These are phyloP conservation scores for Clavispora santaluciae DNA, from an alignment of 805 yeast species.

Conservation along the genomic window DNA sequence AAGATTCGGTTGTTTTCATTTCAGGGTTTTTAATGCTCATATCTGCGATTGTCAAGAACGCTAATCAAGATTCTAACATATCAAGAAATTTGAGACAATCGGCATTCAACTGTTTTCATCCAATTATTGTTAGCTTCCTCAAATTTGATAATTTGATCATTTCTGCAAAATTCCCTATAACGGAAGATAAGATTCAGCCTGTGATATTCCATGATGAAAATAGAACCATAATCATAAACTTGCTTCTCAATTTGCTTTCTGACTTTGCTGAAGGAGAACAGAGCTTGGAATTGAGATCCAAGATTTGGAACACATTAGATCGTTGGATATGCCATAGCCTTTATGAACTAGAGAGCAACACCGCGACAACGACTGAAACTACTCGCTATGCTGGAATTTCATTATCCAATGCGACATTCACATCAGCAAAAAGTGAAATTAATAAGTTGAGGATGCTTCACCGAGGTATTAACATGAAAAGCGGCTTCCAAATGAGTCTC, in stretches of 20 bases:
- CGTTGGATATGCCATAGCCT: slow-evolving; percentile 54
- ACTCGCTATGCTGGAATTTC: slow-evolving; percentile 15
- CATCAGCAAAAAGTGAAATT: slow-evolving; percentile 5
- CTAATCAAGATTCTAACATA: slow-evolving; percentile 21
- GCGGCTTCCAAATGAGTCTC: slow-evolving; percentile 35
- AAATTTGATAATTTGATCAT: slow-evolving; percentile 37
- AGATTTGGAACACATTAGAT: slow-evolving; percentile 69
- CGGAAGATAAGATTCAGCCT: slow-evolving; percentile 15
- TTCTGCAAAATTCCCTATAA: slow-evolving; percentile 5
- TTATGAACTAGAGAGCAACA: slow-evolving; percentile 8
- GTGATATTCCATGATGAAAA: slow-evolving; percentile 31
- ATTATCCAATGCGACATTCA: slow-evolving; percentile 1
- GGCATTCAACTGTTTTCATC: slow-evolving; percentile 30
- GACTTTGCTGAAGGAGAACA: slow-evolving; percentile 45
- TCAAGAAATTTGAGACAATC: slow-evolving; percentile 17
- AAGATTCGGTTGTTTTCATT: slow-evolving; percentile 71
- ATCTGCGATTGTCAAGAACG: slow-evolving; percentile 29
- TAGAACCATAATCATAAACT: slow-evolving; percentile 29
- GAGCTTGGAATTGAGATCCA: slow-evolving; percentile 31
- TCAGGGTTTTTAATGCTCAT: slow-evolving; percentile 71
- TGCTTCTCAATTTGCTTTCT: slow-evolving; percentile 46
- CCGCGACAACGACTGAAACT: slow-evolving; percentile 15
- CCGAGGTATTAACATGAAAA: slow-evolving; percentile 8
- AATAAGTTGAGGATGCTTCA: slow-evolving; percentile 6
- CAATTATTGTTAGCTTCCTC: slow-evolving; percentile 30